Base-by-base conservation (phyloP, 2,329 filamentous ascomycete species). In the Rhynchosporium secalis region DNA sequence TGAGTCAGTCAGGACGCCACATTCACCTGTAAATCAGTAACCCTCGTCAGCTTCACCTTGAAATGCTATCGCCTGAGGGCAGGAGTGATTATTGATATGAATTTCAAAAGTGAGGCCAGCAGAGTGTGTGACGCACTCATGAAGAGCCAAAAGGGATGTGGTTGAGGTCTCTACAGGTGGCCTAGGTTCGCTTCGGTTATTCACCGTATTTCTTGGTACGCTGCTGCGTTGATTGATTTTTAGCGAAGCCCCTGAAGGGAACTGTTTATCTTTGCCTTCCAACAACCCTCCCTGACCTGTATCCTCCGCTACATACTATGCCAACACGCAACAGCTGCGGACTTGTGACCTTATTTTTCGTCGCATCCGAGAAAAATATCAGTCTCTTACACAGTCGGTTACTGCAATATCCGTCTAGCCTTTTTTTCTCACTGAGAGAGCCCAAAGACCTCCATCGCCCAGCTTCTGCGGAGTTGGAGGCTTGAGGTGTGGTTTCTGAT, bases 1-100 rank as follows among this genome's bases (percentile, higher is more conserved):
- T 56, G 52, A 56, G 52, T 45, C 52, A 56, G 26, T 20, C 31
- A 54, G 38, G 45, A 45, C 38, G 52, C 52, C 52, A 56, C 38
- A 1, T 31, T 9, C 13, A 31, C 13, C 20, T 45, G 12, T 9
- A 28, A n/a, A 45, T 33, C n/a, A 56, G 52, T 38, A 20, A 45
- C 38, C 41, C 4, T 20, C 4, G 12, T 54, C 9, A 40, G 38
- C 49, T 3, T 45, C 15, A 4, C 13, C n/a, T 20, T 31, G 3
- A 54, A 12, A 40, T 28, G 20, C 20, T 20, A 20, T 20, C 20
- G 20, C 20, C 20, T 20, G 1, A 20, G 20, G 20, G 20, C 20
- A 20, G 20, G 1, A 20, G 20, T 20, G 20, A 20, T 20, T 20
- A 1, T 20, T 20, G n/a, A 5, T 5, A 33, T 40, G 15, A 54